Conservation (phyloP, 2,329 filamentous ascomycete species). For the Lasiodiplodia sp. region DNA sequence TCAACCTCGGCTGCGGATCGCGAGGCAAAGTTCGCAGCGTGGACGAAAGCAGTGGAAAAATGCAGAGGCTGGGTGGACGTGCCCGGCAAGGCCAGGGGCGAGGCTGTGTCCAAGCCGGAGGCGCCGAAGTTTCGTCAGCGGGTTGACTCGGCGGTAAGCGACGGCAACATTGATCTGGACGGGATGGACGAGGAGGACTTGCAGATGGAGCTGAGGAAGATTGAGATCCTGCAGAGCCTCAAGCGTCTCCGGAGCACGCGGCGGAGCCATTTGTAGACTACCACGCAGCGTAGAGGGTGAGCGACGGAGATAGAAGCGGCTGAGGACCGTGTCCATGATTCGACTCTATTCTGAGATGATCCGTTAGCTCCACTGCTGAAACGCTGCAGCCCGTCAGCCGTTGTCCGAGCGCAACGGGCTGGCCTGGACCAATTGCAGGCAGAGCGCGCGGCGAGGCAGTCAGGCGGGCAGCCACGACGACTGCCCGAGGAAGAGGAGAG, state of each 20-base stretch:
- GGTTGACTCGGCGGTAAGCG: slow-evolving; percentile 16
- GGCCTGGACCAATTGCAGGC: background rate
- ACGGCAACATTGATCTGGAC: slow-evolving; percentile 15
- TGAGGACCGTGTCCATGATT: slow-evolving; percentile 13
- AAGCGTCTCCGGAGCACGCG: slow-evolving; percentile 9
- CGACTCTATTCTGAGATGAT: slow-evolving; percentile 15
- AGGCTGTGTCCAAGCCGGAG: slow-evolving; percentile 8
- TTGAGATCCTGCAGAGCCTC: slow-evolving; percentile 26
- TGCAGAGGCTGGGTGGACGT: slow-evolving; percentile 68
- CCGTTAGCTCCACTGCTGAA: slow-evolving; percentile 17
- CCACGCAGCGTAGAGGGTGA: background rate
- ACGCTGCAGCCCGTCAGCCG: background rate
- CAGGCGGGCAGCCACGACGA: slow-evolving; percentile 1
- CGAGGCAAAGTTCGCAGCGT: slow-evolving; percentile 65
- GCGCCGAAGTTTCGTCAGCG: slow-evolving; percentile 11
- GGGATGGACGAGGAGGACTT: slow-evolving; percentile 26
- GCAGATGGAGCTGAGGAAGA: slow-evolving; percentile 24
- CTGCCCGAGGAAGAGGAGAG: background rate
- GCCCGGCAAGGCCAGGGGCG: slow-evolving; percentile 31
- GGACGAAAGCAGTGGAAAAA: slow-evolving; percentile 78
- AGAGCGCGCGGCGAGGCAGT: background rate
- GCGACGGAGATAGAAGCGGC: too few relatives aligned
- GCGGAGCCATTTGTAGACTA: slow-evolving; percentile 3
- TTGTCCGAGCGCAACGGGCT: slow-evolving; percentile 10
- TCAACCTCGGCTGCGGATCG: slow-evolving; percentile 62